phyloP scores from a whole-genome alignment of 2,329 filamentous ascomycete genomes.

The Phaeosphaeriaceae sp. region DNA sequence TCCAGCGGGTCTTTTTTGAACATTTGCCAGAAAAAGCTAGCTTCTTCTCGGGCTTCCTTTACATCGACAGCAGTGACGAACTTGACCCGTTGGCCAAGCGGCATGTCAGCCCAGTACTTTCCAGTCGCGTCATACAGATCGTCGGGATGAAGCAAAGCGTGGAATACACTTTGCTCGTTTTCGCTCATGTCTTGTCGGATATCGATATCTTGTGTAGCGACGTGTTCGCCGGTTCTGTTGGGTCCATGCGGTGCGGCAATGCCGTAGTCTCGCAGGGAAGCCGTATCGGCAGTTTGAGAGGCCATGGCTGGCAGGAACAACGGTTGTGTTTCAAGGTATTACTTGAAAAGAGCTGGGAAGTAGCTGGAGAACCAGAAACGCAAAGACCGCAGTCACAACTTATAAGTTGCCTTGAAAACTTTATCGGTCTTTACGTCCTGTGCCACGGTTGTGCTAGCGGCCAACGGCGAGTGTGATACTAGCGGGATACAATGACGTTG shows the following conservation, averaged over 20 bases:
- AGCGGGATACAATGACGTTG: slow-evolving; percentile 13
- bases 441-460: slow-evolving; percentile 1
- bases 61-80: slow-evolving; percentile 80
- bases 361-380: background rate
- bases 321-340: slow-evolving; percentile 2
- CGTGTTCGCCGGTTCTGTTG: slow-evolving; percentile 53
- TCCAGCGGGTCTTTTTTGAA: slow-evolving; percentile 85
- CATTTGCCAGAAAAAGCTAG: slow-evolving; percentile 73
- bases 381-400: slow-evolving; percentile 9
- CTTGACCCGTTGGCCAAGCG: slow-evolving; percentile 68
- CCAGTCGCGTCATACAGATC: slow-evolving; percentile 85
- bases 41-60: slow-evolving; percentile 72
- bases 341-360: background rate
- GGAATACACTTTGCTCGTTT: slow-evolving; percentile 70
- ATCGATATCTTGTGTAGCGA: slow-evolving; percentile 49
- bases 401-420: slow-evolving; percentile 14
- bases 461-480: background rate
- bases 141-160: slow-evolving; percentile 81
- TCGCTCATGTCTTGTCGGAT: slow-evolving; percentile 58
- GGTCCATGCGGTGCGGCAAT: slow-evolving; percentile 57
- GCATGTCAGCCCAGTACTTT: slow-evolving; percentile 91
- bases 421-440: background rate
- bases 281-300: slow-evolving; percentile 27
- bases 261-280: slow-evolving; percentile 55
- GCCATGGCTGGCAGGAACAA: slow-evolving; percentile 22